phyloP scores from a whole-genome alignment of 768 basidiomycete genomes.

The Boletus patriciae region DNA sequence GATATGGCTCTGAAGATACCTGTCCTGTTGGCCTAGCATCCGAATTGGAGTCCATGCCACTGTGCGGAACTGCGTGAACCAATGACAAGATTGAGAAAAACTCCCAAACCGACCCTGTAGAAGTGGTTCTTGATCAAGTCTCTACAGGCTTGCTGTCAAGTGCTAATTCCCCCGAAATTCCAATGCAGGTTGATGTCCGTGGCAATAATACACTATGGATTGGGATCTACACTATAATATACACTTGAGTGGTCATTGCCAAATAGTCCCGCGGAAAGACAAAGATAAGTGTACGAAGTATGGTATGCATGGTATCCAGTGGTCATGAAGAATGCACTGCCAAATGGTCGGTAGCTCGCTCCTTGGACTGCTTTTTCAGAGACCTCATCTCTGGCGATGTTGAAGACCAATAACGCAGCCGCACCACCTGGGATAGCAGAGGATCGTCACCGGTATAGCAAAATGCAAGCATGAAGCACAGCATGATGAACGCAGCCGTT shows the following conservation, averaged over 20 bases:
- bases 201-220: constrained; percentile 12
- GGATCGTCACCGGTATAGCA: constrained; percentile 53
- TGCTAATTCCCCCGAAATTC: background rate
- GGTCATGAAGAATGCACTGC: constrained; percentile 6
- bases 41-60: constrained; percentile 23
- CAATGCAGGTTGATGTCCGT: background rate
- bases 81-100: background rate
- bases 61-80: constrained; percentile 2
- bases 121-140: background rate
- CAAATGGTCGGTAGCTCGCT: background rate
- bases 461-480: constrained; percentile 41
- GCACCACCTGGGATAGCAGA: constrained; percentile 32
- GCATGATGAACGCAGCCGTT: constrained; percentile 41
- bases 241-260: constrained; percentile 12
- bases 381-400: constrained; percentile 9
- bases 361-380: constrained; percentile 4
- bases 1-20: constrained; percentile 13
- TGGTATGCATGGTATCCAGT: constrained; percentile 5
- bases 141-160: background rate
- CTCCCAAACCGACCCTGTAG: background rate
- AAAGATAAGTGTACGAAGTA: background rate
- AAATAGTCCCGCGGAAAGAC: constrained; percentile 7
- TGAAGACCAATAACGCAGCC: constrained; percentile 17
- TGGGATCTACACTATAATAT: constrained; percentile 9
- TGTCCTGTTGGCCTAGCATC: constrained; percentile 11